A percentile compares a stretch with the other conserved stretches of the same genome.
Conservation (phyloP, 768 basidiomycete species). For the Tricholoma saponaceum region DNA sequence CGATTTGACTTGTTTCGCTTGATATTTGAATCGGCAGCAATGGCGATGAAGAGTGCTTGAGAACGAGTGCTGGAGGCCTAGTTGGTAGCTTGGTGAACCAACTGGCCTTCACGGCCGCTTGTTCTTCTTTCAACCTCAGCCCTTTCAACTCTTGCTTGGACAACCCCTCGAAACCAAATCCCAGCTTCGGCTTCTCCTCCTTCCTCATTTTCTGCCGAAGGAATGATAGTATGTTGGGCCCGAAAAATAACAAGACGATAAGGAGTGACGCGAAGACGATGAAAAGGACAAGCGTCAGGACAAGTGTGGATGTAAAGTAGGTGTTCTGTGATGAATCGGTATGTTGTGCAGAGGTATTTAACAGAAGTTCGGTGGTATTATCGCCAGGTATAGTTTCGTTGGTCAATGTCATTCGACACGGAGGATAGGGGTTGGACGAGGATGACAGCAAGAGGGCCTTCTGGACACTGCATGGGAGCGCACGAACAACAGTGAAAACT, state of each 20-base stretch:
- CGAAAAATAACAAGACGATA: conserved; percentile 14
- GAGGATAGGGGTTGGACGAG: not conserved
- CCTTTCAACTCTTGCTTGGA: conserved; percentile 14
- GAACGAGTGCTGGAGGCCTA: conserved; percentile 15
- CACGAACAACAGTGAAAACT: not conserved
- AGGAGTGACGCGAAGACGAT: conserved; percentile 13
- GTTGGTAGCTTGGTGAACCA: conserved; percentile 12
- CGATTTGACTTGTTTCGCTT: not conserved
- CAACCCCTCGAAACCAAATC: conserved; percentile 19
- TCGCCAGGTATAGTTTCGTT: not conserved
- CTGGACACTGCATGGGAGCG: not conserved
- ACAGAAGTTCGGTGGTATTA: not conserved
- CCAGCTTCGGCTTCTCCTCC: conserved; percentile 9
- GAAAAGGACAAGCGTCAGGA: conserved; percentile 15
- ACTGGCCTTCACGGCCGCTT: conserved; percentile 1
- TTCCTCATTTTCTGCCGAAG: conserved; percentile 4
- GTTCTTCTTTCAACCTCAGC: conserved; percentile 11
- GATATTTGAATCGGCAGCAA: not conserved
- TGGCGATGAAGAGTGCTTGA: conserved; percentile 3
- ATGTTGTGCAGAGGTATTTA: not conserved
- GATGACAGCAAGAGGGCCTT: not conserved
- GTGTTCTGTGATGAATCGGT: not conserved
- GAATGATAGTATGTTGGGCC: conserved; percentile 7
- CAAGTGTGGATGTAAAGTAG: conserved; percentile 13
- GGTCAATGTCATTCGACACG: not conserved